Conservation (phyloP, 345 rosid genomes). For the Eucalyptus urophylla region DNA sequence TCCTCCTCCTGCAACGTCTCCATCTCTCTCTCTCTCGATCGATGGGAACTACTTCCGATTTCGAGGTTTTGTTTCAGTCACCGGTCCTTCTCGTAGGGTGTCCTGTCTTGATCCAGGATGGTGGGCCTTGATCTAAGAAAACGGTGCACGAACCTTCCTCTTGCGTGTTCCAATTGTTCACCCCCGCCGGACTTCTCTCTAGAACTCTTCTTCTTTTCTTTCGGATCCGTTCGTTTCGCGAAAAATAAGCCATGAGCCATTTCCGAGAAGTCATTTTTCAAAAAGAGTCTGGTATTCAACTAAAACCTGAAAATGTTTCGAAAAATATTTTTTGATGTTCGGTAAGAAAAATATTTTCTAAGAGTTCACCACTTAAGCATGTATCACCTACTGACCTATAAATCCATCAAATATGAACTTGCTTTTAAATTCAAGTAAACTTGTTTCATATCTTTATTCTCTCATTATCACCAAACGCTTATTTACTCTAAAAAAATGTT, state of each 20-base stretch:
- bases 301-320: accelerated
- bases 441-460: no score
- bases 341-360: no score
- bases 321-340: accelerated
- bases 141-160: neutral
- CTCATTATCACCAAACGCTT: accelerated
- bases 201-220: no score
- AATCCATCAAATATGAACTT: accelerated
- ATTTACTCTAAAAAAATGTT: no score
- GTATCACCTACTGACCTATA: accelerated
- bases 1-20: slow-evolving; percentile 34
- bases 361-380: accelerated
- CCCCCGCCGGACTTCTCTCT: neutral
- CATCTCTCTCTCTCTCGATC: slow-evolving; percentile 5
- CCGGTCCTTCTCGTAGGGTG: neutral
- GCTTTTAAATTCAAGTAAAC: no score
- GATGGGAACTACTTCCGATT: neutral
- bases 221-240: accelerated
- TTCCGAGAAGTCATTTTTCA: accelerated
- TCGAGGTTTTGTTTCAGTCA: neutral
- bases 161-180: neutral
- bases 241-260: accelerated
- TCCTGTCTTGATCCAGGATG: neutral
- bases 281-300: accelerated
- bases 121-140: neutral